These are phyloP conservation scores for Mucor plumbeus DNA, from an alignment of 371 early-diverging fungal species.

Conservation along the genomic window DNA sequence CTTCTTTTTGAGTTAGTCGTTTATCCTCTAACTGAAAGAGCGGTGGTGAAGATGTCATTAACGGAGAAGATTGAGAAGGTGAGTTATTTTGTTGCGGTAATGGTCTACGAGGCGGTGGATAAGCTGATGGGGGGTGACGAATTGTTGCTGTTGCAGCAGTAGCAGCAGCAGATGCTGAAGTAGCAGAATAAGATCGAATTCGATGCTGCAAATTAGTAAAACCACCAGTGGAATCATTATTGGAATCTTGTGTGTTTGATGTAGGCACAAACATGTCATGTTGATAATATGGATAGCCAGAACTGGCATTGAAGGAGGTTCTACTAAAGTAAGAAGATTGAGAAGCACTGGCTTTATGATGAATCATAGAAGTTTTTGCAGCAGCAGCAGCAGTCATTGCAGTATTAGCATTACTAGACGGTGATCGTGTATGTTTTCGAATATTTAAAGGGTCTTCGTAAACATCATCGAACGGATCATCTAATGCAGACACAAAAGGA, in stretches of 20 bases:
- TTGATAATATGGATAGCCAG: neutral
- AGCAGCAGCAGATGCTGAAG: conserved; percentile 4
- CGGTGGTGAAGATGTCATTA: neutral
- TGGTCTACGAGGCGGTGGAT: neutral
- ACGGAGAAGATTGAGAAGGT: neutral
- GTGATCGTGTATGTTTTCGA: neutral
- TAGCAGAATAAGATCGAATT: conserved; percentile 5
- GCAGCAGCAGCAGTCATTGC: neutral
- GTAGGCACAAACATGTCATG: conserved; percentile 14
- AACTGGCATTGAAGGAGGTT: neutral
- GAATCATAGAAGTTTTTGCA: neutral
- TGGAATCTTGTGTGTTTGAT: neutral
- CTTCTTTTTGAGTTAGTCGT: neutral
- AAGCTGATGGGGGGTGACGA: neutral
- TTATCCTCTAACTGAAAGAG: neutral
- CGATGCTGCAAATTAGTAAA: conserved; percentile 4
- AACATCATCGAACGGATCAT: conserved; percentile 47
- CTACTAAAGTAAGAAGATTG: conserved; percentile 43
- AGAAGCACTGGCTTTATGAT: conserved; percentile 39
- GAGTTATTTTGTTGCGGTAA: neutral
- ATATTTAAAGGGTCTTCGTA: conserved; percentile 19
- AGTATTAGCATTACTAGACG: neutral
- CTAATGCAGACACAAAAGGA: conserved; percentile 28
- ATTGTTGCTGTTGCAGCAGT: neutral
- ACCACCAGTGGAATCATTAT: neutral